A percentile compares a stretch with the other conserved stretches of the same genome.
Conservation (phyloP, 257 asterid species). For the Penstemon davidsonii region DNA sequence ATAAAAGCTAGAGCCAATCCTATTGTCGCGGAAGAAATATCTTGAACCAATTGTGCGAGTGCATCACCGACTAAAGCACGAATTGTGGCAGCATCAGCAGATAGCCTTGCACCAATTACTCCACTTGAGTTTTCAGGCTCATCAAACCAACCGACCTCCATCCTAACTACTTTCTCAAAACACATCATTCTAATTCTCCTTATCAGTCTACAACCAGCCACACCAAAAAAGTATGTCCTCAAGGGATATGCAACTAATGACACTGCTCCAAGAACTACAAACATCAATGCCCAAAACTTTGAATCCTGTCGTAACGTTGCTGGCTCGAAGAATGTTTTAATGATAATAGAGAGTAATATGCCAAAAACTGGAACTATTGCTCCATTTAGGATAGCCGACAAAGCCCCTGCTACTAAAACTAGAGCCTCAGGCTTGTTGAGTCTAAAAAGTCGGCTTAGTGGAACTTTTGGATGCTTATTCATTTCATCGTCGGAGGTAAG, state of each 20-base stretch:
- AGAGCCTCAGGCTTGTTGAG: slow-evolving; percentile 85
- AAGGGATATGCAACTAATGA: slow-evolving; percentile 71
- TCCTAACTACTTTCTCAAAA: slow-evolving; percentile 78
- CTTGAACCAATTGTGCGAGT: slow-evolving; percentile 81
- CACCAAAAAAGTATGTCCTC: slow-evolving; percentile 72
- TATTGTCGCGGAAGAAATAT: slow-evolving; percentile 54
- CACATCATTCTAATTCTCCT: slow-evolving; percentile 75
- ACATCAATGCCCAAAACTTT: slow-evolving; percentile 74
- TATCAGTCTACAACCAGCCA: slow-evolving; percentile 80
- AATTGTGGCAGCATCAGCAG: slow-evolving; percentile 78
- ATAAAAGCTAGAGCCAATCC: slow-evolving; percentile 68
- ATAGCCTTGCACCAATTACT: slow-evolving; percentile 77
- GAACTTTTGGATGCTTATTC: slow-evolving; percentile 44
- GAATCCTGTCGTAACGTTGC: slow-evolving; percentile 58
- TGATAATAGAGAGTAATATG: slow-evolving; percentile 55
- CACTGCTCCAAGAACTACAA: slow-evolving; percentile 60
- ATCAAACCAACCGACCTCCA: slow-evolving; percentile 93
- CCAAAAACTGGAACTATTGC: slow-evolving; percentile 76
- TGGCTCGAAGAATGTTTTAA: slow-evolving; percentile 62
- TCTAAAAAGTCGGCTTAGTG: slow-evolving; percentile 54
- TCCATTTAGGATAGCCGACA: slow-evolving; percentile 71
- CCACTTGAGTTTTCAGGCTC: slow-evolving; percentile 82
- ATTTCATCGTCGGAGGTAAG: slow-evolving; percentile 32
- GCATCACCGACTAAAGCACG: slow-evolving; percentile 90
- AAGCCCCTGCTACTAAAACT: slow-evolving; percentile 44